A percentile compares a stretch with the other conserved stretches of the same genome.
Conservation (phyloP, 1,284 basidiomycete species). For the Trichosporon sp. region DNA sequence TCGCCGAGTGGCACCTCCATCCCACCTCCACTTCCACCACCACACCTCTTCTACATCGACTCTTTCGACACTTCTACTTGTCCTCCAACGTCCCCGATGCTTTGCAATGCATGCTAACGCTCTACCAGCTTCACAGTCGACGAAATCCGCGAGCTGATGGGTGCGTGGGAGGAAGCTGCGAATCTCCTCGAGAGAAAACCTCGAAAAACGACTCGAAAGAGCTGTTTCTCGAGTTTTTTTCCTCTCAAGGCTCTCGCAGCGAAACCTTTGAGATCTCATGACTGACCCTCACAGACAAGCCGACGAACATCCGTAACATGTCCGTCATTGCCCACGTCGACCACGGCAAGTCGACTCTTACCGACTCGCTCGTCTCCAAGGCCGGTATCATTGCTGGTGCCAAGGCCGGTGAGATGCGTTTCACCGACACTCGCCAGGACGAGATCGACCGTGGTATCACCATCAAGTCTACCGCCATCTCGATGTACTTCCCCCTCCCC, state of each 20-base stretch:
- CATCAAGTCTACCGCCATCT: conserved; percentile 99
- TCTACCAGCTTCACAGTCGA: conserved; percentile 51
- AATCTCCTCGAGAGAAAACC: neutral
- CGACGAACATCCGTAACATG: conserved; percentile 71
- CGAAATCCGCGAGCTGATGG: conserved; percentile 84
- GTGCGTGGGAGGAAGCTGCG: conserved; percentile 11
- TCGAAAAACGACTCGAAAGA: too few relatives aligned
- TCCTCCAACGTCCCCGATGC: neutral
- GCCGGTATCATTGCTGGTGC: conserved; percentile 96
- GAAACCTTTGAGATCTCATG: neutral
- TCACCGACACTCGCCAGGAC: conserved; percentile 92
- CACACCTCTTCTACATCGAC: neutral
- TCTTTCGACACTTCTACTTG: neutral
- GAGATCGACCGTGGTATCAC: conserved; percentile 99
- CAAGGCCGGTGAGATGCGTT: conserved; percentile 96
- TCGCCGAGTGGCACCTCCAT: too few relatives aligned
- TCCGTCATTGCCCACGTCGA: conserved; percentile 98
- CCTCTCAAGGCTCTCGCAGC: too few relatives aligned
- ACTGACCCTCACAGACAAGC: conserved; percentile 25
- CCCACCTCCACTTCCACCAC: neutral
- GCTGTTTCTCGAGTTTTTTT: too few relatives aligned
- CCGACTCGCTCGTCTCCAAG: conserved; percentile 98
- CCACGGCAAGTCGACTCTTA: conserved; percentile 99
- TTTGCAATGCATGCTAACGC: conserved; percentile 13
- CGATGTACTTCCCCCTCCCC: conserved; percentile 96